Percentiles rank a stretch among this genome's conserved stretches.
Conservation (phyloP, 2,329 filamentous ascomycete genomes). For the Sordariomycetes sp. region DNA sequence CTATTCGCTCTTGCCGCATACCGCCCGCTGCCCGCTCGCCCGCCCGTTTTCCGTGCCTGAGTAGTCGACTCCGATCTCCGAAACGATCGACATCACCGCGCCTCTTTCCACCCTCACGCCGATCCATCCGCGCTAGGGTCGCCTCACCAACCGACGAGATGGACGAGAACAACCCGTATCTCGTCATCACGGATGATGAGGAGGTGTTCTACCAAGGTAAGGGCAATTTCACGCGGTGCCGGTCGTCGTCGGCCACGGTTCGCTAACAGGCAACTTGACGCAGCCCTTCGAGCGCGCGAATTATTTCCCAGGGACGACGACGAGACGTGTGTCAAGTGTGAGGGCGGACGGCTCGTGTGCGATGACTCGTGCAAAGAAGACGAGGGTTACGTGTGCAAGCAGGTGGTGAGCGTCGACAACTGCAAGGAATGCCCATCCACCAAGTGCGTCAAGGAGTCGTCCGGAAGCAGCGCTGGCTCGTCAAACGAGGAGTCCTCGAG, state of each 20-base stretch:
- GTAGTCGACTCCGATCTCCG: not conserved
- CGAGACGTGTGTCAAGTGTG: slow-evolving; percentile 9
- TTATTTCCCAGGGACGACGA: slow-evolving; percentile 9
- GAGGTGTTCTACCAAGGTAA: slow-evolving; percentile 9
- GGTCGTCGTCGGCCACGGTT: not conserved
- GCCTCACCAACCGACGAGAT: slow-evolving; percentile 1
- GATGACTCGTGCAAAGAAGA: slow-evolving; percentile 8
- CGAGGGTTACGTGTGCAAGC: slow-evolving; percentile 8
- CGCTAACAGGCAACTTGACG: not conserved
- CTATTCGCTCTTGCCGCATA: not conserved
- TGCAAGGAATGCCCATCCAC: slow-evolving; percentile 10
- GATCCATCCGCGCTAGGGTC: slow-evolving; percentile 1
- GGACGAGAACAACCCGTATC: slow-evolving; percentile 6
- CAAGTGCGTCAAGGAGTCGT: slow-evolving; percentile 6
- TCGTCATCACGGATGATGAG: slow-evolving; percentile 10
- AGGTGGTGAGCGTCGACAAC: slow-evolving; percentile 10
- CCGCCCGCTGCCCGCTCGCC: not conserved
- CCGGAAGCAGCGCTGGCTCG: not conserved
- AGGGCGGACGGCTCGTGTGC: slow-evolving; percentile 8
- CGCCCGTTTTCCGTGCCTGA: not conserved
- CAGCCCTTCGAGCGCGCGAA: slow-evolving; percentile 9
- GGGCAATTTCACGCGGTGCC: not conserved
- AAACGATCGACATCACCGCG: slow-evolving; percentile 3
- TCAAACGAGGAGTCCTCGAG: slow-evolving; percentile 4
- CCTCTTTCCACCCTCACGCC: not conserved